Base-by-base conservation (phyloP, 1,284 basidiomycete species). In the Ganoderma leucocontextum region DNA sequence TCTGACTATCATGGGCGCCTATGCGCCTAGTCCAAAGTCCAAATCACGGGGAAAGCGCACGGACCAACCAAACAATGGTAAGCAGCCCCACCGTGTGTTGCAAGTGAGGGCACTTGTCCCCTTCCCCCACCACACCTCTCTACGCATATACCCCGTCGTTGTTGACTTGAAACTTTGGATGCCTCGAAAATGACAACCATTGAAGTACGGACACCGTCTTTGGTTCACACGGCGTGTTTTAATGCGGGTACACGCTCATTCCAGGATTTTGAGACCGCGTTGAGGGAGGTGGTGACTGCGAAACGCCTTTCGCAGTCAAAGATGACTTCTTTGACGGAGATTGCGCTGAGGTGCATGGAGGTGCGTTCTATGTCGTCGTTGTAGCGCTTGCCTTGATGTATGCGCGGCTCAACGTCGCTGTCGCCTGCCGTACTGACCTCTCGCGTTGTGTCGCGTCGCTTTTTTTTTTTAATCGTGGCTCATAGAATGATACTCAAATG, bases 231-330 rank as follows among this genome's bases (percentile, higher is more conserved):
- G 22, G 8, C 15, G 5, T 13, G 13, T 19, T 35, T 62, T 29
- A n/a, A 35, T 66, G 57, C 39, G 53, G 33, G 47, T 0, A 17
- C 49, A 4, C n/a, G 33, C n/a, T 8, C 29, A 10, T 63, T 62
- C 5, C 75, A 96, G 94, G 87, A 88, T 65, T 96, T 96, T 75
- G 93, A 96, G 80, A 79, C 86, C 49, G 85, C 90, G 60, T 82
- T 97, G 68, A 93, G 92, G 78, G 89, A 93, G 75, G 88, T 95
- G 49, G 91, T 97, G 63, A 84, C 86, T 67, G 90, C 90, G 68
- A 95, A 94, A 80, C 88, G 94, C 66, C 82, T 97, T 65, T 96
- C 95, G 25, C 91, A 89, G 35, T 93, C 94, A 33, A 95, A 94
- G 82, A 92, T 97, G 86, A 85, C 83, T 63, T 87, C 82, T 74